Evolutionary conservation across 1,284 basidiomycete genomes (phyloP).

Genomic region (Phellinidium pouzarii): DNA sequence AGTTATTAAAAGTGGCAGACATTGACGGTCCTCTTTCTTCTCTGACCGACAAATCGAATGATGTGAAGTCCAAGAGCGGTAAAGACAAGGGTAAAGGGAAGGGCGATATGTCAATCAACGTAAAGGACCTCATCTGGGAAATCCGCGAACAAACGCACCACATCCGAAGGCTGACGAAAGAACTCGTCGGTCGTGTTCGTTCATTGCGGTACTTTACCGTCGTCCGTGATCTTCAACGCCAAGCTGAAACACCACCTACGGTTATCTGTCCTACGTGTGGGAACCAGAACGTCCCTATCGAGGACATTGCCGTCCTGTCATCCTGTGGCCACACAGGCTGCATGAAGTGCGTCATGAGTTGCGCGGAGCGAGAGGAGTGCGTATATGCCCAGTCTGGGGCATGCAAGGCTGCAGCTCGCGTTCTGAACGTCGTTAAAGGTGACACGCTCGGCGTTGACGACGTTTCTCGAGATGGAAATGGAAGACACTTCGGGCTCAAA

Average conservation of each 20-base stretch:
- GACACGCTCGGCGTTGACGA: constrained; percentile 82
- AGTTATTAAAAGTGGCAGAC: constrained; percentile 58
- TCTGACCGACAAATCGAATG: constrained; percentile 25
- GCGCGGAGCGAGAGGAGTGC: constrained; percentile 76
- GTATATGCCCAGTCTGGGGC: constrained; percentile 60
- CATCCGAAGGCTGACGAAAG: constrained; percentile 77
- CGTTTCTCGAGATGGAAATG: constrained; percentile 58
- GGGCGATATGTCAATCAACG: constrained; percentile 45
- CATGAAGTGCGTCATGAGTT: constrained; percentile 59
- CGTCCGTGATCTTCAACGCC: constrained; percentile 81
- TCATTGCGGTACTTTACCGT: constrained; percentile 88
- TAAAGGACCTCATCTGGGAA: constrained; percentile 67
- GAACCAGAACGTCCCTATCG: constrained; percentile 47
- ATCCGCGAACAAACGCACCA: constrained; percentile 84
- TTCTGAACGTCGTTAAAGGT: constrained; percentile 77
- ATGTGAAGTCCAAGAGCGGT: constrained; percentile 28
- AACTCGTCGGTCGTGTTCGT: constrained; percentile 81
- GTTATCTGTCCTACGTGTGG: constrained; percentile 59
- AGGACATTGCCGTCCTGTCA: constrained; percentile 77
- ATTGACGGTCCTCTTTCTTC: constrained; percentile 32
- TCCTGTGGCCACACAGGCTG: constrained; percentile 90
- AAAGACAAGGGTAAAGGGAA: constrained; percentile 39
- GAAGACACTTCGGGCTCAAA: constrained; percentile 84
- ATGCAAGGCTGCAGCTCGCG: constrained; percentile 69
- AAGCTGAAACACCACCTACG: constrained; percentile 48